Evolutionary conservation across 495 filamentous ascomycete species (phyloP), one percentile per base, ranked within the genome.

Genomic region (Penicillium angulare): DNA sequence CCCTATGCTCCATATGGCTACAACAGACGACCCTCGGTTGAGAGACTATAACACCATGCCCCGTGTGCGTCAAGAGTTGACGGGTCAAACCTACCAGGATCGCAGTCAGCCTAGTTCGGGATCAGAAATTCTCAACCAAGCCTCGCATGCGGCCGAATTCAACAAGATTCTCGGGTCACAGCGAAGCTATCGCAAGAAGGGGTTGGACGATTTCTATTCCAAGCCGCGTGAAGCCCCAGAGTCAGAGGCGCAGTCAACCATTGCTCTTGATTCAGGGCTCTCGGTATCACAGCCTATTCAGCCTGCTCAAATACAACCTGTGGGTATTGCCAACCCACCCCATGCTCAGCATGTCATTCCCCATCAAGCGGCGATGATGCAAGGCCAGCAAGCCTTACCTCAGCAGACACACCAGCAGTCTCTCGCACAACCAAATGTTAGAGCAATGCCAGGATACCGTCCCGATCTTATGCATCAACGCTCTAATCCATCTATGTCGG

Each of bases 51-150:
- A 85, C 59, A 86, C 78, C 57, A 86, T 96, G 50, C 81, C 91
- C 33, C 88, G 93, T 47, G 85, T 89, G 5, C 81, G 91, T 22
- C 93, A 97, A 63, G 93, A 97, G 63, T 80, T 96, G 49, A 84
- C 88, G 3, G 95, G 93, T 16, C 85, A 86, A 20, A 79, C 92
- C 2, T 98, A 96, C 67, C 86, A 90, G 65, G 95, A 97, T 65
- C 81, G 89, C 40, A 87, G 83, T 10, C 87, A 91, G 65, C 73
- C 88, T 13, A 92, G 84, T 56, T 79, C 87, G n/a, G 76, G 85
- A 4, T 69, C 82, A n/a, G 92, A 97, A 55, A 84, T 97, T 48
- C 74, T 95, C 50, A 88, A 88, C 43, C 91, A 97, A 61, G 91
- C 91, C 23, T 80, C 87, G 24, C 89, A 93, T 33, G 85, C 92